These are phyloP conservation scores for Tulasnella sp. DNA, from an alignment of 768 basidiomycete genomes.

Conservation along the genomic window DNA sequence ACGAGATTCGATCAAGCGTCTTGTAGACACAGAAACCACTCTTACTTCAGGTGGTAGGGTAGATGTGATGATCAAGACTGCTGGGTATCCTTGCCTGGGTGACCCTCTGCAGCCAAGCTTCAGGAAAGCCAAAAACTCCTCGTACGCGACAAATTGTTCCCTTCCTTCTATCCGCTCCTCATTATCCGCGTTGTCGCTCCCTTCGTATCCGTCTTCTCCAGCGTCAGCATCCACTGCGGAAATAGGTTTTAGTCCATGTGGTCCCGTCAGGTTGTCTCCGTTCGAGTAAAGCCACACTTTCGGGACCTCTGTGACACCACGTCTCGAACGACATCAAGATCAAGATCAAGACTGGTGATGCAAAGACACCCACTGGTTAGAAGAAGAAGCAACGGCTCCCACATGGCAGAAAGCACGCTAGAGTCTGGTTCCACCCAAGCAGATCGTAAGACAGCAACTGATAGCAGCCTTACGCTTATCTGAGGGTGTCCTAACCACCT, in stretches of 20 bases:
- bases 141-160: conserved; percentile 35
- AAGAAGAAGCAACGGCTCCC: conserved; percentile 58
- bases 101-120: conserved; percentile 67
- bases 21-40: neutral
- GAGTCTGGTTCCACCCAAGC: conserved; percentile 60
- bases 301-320: conserved; percentile 39
- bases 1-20: no score
- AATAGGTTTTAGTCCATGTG: neutral
- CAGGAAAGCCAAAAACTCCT: conserved; percentile 70
- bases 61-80: conserved; percentile 67
- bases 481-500: neutral
- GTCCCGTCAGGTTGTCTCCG: neutral
- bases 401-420: conserved; percentile 55
- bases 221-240: neutral
- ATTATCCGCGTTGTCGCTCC: conserved; percentile 26
- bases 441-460: conserved; percentile 48
- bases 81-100: conserved; percentile 69
- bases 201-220: neutral
- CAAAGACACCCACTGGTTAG: conserved; percentile 46
- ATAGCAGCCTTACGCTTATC: neutral
- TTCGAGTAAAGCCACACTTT: conserved; percentile 46
- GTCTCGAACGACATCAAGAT: no score
- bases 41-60: conserved; percentile 59
- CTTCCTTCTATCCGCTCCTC: conserved; percentile 27
- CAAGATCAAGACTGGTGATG: neutral